These are phyloP conservation scores for Sporisorium exsertum DNA, from an alignment of 1,284 basidiomycete species.

Conservation along the genomic window DNA sequence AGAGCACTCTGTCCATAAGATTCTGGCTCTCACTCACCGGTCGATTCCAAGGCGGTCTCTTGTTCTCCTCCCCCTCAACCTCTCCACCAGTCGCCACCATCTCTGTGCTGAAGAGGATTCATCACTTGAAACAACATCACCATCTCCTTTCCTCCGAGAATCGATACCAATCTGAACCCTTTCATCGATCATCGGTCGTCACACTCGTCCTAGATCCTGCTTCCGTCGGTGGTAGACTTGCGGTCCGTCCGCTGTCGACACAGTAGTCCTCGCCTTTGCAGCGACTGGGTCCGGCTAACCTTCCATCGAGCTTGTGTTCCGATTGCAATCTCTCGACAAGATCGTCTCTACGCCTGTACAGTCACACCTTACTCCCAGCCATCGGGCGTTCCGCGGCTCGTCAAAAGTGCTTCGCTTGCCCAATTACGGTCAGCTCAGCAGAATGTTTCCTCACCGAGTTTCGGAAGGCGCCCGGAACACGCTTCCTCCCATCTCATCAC, in stretches of 20 bases:
- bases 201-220: background rate
- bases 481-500: constrained; percentile 33
- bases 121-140: background rate
- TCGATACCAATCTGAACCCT: background rate
- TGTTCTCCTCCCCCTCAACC: background rate
- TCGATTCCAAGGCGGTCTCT: background rate
- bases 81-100: background rate
- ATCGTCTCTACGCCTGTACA: background rate
- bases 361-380: background rate
- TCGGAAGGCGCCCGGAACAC: constrained; percentile 34
- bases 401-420: background rate
- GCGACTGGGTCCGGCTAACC: background rate
- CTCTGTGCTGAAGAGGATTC: background rate
- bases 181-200: background rate
- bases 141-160: background rate
- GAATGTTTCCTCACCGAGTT: constrained; percentile 22
- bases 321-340: background rate
- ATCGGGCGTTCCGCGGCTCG: background rate
- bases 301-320: background rate
- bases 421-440: background rate
- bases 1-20: too few species aligned
- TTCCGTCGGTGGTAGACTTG: background rate
- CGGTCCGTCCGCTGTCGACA: background rate
- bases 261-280: background rate
- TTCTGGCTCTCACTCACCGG: background rate